Conservation (phyloP, 257 asterid species). For the Rehmannia glutinosa region DNA sequence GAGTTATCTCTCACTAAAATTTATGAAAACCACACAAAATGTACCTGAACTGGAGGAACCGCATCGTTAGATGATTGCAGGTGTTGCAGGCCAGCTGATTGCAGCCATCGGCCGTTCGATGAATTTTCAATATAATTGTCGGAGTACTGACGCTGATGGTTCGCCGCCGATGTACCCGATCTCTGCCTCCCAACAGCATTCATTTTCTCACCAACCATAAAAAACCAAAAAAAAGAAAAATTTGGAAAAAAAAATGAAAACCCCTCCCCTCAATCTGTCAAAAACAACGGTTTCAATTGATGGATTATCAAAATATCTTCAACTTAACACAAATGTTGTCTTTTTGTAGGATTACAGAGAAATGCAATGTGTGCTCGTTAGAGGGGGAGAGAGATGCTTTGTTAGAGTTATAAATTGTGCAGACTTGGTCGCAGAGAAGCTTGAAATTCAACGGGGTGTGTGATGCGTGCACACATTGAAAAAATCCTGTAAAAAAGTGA, state of each 20-base stretch:
- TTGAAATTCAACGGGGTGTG: slow-evolving; percentile 14
- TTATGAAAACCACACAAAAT: neutral
- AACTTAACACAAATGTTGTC: neutral
- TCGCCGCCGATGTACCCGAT: slow-evolving; percentile 73
- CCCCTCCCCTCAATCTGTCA: slow-evolving; percentile 13
- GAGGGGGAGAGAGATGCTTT: neutral
- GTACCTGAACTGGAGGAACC: slow-evolving; percentile 66
- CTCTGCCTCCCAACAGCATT: slow-evolving; percentile 88
- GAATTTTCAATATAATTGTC: slow-evolving; percentile 70
- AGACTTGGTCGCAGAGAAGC: neutral
- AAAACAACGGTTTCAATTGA: neutral
- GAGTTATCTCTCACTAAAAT: neutral
- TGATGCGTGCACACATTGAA: neutral
- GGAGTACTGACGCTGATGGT: slow-evolving; percentile 86
- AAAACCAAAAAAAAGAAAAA: neutral
- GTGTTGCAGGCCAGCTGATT: slow-evolving; percentile 93
- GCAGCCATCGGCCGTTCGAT: slow-evolving; percentile 87
- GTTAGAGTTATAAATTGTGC: too few species aligned
- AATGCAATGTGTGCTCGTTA: slow-evolving; percentile 2
- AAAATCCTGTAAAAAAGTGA: neutral
- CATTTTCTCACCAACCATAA: slow-evolving; percentile 41
- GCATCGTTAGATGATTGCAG: slow-evolving; percentile 68
- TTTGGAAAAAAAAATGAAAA: slow-evolving; percentile 14
- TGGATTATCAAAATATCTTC: too few species aligned
- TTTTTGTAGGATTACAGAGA: neutral